Evolutionary conservation across 192 early-diverging fungal species (phyloP).

Genomic region (Podila horticola): DNA sequence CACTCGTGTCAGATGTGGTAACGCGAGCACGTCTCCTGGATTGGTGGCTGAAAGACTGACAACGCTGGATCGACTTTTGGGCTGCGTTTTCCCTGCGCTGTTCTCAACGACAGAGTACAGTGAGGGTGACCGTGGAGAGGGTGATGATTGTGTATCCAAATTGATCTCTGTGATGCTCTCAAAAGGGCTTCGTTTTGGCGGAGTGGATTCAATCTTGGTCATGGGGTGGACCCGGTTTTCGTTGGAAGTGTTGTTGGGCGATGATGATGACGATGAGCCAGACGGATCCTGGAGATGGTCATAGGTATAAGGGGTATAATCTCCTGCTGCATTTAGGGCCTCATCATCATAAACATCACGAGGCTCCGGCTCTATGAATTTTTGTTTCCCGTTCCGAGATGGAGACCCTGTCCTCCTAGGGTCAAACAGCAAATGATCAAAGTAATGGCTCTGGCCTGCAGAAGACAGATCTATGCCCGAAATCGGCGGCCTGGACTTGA

Average conservation of each 20-base stretch:
- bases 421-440: neutral
- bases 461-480: neutral
- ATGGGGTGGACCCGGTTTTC: slow-evolving; percentile 16
- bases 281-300: neutral
- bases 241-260: neutral
- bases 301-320: slow-evolving; percentile 22
- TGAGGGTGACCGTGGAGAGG: neutral
- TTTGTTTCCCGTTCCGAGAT: neutral
- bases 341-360: neutral
- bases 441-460: neutral
- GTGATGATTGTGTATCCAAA: too few species aligned
- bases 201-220: neutral
- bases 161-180: too few species aligned
- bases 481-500: neutral
- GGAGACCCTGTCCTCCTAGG: neutral
- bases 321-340: neutral
- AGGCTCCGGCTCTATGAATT: neutral
- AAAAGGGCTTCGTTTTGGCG: neutral
- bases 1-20: slow-evolving; percentile 6
- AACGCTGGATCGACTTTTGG: neutral
- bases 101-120: neutral
- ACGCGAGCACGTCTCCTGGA: slow-evolving; percentile 12
- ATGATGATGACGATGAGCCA: neutral
- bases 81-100: neutral
- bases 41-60: slow-evolving; percentile 3